Conservation (phyloP, 306 rosid genomes). For the Pyrus betulifolia region DNA sequence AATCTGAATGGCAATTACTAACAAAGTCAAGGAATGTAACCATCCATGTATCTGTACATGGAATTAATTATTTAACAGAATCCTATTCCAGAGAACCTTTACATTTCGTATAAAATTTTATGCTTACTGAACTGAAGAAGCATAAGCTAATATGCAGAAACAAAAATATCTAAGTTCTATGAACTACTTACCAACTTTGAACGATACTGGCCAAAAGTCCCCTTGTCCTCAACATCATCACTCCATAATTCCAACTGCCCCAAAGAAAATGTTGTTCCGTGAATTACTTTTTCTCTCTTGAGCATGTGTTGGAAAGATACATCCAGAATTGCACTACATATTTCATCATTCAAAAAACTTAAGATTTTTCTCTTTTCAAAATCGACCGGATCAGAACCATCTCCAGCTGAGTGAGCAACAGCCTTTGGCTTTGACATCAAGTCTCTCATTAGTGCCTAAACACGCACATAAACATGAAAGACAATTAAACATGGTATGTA, state of each 20-base stretch:
- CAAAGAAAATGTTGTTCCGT: slow-evolving; percentile 41
- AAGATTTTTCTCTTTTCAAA: slow-evolving; percentile 44
- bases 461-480: slow-evolving; percentile 13
- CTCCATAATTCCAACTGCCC: slow-evolving; percentile 92
- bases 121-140: not conserved
- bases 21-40: not conserved
- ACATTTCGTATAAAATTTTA: not conserved
- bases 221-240: slow-evolving; percentile 82
- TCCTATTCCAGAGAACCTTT: not conserved
- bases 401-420: slow-evolving; percentile 44
- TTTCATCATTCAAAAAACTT: slow-evolving; percentile 58
- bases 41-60: not conserved
- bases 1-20: not conserved
- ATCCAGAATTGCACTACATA: slow-evolving; percentile 60
- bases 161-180: slow-evolving; percentile 7
- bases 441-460: slow-evolving; percentile 79
- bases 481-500: slow-evolving; percentile 5
- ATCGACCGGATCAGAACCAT: slow-evolving; percentile 45
- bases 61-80: not conserved
- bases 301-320: slow-evolving; percentile 77
- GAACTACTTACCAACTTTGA: slow-evolving; percentile 61
- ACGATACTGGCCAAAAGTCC: slow-evolving; percentile 81
- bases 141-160: not conserved
- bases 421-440: slow-evolving; percentile 66
- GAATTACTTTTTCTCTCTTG: slow-evolving; percentile 72